Percentiles rank a stretch among this genome's conserved stretches.
These are phyloP conservation scores for Triadica sebifera DNA, from an alignment of 345 rosid species.

Conservation along the genomic window DNA sequence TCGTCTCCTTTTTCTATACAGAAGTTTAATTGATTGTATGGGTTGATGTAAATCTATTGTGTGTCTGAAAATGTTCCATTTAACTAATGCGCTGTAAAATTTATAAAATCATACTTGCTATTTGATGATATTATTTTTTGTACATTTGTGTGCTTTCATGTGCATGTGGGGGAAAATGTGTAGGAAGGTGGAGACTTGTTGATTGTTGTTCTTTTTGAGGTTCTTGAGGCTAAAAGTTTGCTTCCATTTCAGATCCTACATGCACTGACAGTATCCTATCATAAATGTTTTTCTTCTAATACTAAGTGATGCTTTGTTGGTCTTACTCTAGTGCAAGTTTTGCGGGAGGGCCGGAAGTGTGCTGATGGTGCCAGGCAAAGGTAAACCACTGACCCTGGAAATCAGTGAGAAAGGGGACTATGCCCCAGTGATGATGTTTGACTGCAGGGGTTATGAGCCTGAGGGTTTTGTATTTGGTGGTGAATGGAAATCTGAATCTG, in stretches of 20 bases:
- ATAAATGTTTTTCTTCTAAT: background rate
- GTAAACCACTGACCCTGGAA: constrained; percentile 58
- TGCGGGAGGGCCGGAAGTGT: constrained; percentile 81
- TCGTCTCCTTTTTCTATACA: background rate
- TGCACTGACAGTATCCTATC: background rate
- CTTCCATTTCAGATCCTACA: background rate
- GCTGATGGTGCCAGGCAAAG: constrained; percentile 68
- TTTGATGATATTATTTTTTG: background rate
- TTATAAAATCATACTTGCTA: background rate
- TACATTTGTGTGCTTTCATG: background rate
- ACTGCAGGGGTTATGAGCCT: constrained; percentile 85
- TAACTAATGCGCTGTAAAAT: background rate
- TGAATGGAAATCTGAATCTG: constrained; percentile 80
- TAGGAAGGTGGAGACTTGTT: background rate
- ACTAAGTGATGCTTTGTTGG: constrained; percentile 9
- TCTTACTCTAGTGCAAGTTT: constrained; percentile 66
- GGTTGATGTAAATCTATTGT: background rate
- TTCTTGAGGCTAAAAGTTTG: background rate
- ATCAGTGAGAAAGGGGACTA: constrained; percentile 54
- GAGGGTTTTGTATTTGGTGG: constrained; percentile 56
- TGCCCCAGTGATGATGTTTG: constrained; percentile 78
- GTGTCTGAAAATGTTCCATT: background rate
- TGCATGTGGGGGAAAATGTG: background rate
- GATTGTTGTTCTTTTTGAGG: background rate
- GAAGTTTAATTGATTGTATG: background rate